Evolutionary conservation across 2,329 filamentous ascomycete genomes (phyloP).

Genomic region (Calonectria naviculata): DNA sequence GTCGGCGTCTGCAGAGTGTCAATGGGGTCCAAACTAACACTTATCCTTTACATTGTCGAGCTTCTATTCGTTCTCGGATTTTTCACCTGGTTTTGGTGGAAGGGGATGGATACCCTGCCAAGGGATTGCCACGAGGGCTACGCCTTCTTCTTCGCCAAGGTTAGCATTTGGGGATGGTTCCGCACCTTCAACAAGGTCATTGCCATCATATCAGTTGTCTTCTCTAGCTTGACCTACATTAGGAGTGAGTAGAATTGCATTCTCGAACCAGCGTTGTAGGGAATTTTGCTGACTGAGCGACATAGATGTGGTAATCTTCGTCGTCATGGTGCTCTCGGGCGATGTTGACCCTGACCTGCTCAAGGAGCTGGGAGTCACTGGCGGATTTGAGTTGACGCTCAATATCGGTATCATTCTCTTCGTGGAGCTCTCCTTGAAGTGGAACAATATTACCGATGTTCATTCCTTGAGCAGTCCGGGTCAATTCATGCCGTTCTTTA

Average conservation of each 20-base stretch:
- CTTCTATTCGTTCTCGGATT: slow-evolving; percentile 5
- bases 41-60: slow-evolving; percentile 6
- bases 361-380: neutral
- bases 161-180: slow-evolving; percentile 19
- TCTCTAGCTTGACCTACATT: neutral
- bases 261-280: fast-evolving
- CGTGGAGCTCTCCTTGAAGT: slow-evolving; percentile 6
- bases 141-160: slow-evolving; percentile 17
- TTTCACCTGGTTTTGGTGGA: slow-evolving; percentile 17
- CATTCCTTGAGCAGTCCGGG: neutral
- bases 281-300: neutral
- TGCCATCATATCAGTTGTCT: slow-evolving; percentile 4
- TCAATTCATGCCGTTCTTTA: neutral
- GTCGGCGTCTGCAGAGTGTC: slow-evolving; percentile 14
- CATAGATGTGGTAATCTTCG: neutral
- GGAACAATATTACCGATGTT: slow-evolving; percentile 11
- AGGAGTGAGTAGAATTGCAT: neutral
- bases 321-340: neutral
- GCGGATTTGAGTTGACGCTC: slow-evolving; percentile 4
- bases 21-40: slow-evolving; percentile 4
- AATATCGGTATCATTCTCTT: slow-evolving; percentile 17
- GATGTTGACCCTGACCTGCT: neutral
- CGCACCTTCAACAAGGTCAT: slow-evolving; percentile 9
- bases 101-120: slow-evolving; percentile 8
- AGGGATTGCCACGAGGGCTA: slow-evolving; percentile 1